Conservation (phyloP, 139 green algal species). For the Klebsormidium nitens region DNA sequence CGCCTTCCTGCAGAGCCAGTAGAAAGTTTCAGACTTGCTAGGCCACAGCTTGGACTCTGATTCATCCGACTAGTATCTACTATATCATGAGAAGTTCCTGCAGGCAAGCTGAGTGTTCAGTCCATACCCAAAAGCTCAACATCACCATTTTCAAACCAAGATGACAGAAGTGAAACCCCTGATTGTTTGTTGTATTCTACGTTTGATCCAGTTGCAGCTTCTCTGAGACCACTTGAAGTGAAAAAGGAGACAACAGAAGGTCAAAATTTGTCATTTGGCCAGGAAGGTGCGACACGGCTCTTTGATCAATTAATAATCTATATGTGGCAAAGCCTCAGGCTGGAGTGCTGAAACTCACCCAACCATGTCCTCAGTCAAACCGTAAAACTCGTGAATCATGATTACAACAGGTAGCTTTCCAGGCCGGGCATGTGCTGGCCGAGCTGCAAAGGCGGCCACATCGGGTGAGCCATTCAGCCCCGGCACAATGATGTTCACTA, state of each 20-base stretch:
- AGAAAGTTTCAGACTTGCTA: no score
- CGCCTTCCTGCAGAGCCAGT: background rate
- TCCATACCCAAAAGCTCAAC: background rate
- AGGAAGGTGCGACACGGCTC: no score
- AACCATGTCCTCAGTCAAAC: constrained; percentile 1
- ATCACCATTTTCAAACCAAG: background rate
- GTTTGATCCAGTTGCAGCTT: background rate
- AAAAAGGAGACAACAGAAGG: background rate
- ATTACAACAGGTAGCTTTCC: background rate
- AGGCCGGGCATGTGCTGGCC: no score
- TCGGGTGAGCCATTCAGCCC: no score
- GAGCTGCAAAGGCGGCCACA: no score
- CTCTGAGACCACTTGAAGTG: background rate
- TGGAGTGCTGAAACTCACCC: constrained; percentile 2
- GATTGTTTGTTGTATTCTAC: background rate
- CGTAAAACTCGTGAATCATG: constrained; percentile 15
- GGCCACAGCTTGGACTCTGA: no score
- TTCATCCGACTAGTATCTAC: no score
- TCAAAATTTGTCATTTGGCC: constrained; percentile 6
- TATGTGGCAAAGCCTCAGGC: no score
- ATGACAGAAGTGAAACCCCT: background rate
- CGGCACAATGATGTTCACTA: no score
- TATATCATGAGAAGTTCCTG: no score
- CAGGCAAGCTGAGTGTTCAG: no score
- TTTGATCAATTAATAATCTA: no score